Evolutionary conservation across 2,329 filamentous ascomycete species (phyloP).

Genomic region (Clarireedia sp.): DNA sequence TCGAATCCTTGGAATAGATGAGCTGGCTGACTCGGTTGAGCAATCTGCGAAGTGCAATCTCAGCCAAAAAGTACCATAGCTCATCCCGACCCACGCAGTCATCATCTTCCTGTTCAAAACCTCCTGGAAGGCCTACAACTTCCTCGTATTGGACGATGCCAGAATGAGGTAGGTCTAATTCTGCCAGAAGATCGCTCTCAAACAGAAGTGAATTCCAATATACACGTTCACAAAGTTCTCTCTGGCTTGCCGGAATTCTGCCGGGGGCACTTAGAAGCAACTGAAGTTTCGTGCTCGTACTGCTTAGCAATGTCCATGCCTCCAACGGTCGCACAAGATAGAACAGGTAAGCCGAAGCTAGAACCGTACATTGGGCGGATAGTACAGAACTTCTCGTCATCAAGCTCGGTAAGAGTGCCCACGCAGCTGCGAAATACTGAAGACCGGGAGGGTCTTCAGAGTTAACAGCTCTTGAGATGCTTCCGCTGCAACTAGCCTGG

Average conservation of each 20-base stretch:
- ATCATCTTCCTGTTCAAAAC: constrained; percentile 63
- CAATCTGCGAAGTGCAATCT: constrained; percentile 69
- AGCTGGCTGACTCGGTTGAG: constrained; percentile 73
- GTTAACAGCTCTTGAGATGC: constrained; percentile 63
- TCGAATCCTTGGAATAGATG: constrained; percentile 67
- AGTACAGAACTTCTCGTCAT: constrained; percentile 75
- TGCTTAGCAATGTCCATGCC: constrained; percentile 74
- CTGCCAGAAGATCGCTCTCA: constrained; percentile 71
- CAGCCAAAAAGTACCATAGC: constrained; percentile 78
- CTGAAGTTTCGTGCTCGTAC: constrained; percentile 74
- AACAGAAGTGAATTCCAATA: constrained; percentile 81
- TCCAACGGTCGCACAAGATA: constrained; percentile 76
- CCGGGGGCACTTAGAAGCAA: constrained; percentile 67
- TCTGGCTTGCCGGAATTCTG: constrained; percentile 60
- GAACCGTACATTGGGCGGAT: constrained; percentile 70
- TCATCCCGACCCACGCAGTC: constrained; percentile 64
- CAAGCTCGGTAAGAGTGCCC: constrained; percentile 67
- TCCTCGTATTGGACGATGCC: constrained; percentile 79
- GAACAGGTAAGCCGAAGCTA: constrained; percentile 75
- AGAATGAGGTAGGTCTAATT: constrained; percentile 74
- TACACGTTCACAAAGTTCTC: constrained; percentile 67
- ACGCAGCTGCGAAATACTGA: constrained; percentile 73
- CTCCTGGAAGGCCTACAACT: constrained; percentile 67
- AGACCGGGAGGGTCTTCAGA: constrained; percentile 67
- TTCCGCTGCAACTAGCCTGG: constrained; percentile 66